Evolutionary conservation across 306 rosid species (phyloP).

Genomic region (Trichosanthes truncata): DNA sequence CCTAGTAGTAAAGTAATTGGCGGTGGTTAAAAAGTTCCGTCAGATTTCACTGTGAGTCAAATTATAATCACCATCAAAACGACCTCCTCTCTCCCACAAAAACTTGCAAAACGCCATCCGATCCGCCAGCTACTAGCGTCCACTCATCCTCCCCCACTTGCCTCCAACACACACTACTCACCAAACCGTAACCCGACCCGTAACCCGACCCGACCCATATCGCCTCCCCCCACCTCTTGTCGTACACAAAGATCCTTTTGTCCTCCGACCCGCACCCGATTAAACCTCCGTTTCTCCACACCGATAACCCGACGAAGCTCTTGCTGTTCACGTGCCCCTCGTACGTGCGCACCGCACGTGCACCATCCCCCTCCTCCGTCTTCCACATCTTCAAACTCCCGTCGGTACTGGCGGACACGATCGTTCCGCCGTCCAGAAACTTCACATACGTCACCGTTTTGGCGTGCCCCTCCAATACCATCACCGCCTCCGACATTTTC

Average conservation of each 20-base stretch:
- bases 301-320: slow-evolving; percentile 54
- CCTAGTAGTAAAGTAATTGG: background rate
- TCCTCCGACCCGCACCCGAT: slow-evolving; percentile 59
- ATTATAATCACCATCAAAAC: background rate
- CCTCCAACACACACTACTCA: slow-evolving; percentile 54
- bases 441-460: slow-evolving; percentile 44
- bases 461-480: slow-evolving; percentile 32
- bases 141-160: slow-evolving; percentile 34
- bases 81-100: slow-evolving; percentile 34
- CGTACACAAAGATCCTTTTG: slow-evolving; percentile 39
- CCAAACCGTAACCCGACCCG: slow-evolving; percentile 21
- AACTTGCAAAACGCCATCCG: slow-evolving; percentile 45
- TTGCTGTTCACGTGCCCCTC: slow-evolving; percentile 38
- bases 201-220: slow-evolving; percentile 26
- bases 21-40: background rate
- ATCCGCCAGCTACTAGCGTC: slow-evolving; percentile 43
- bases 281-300: slow-evolving; percentile 37
- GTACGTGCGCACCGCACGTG: slow-evolving; percentile 30
- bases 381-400: slow-evolving; percentile 48
- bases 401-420: slow-evolving; percentile 36
- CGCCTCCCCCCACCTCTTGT: slow-evolving; percentile 45
- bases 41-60: background rate
- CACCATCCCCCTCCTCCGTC: background rate
- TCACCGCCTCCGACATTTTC: slow-evolving; percentile 30
- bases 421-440: slow-evolving; percentile 23